A percentile compares a stretch with the other conserved stretches of the same genome.
Evolutionary conservation across 192 early-diverging fungal species (phyloP).

Genomic region (Neocallimastix lanati): DNA sequence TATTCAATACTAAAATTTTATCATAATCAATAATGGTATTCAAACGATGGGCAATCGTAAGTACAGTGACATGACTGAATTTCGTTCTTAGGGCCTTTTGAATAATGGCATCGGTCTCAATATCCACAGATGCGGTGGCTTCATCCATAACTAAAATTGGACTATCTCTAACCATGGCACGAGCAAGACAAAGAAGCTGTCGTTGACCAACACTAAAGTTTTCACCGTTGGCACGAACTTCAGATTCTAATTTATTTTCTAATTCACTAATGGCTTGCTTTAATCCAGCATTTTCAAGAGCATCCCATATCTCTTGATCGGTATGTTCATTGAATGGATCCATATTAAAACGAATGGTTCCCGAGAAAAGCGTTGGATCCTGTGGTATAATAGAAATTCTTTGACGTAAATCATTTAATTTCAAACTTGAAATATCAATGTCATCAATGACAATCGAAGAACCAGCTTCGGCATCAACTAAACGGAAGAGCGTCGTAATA

Average conservation of each 20-base stretch:
- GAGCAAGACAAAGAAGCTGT: constrained; percentile 62
- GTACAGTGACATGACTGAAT: constrained; percentile 18
- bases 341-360: constrained; percentile 30
- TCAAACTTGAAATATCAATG: constrained; percentile 33
- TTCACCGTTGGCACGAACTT: constrained; percentile 66
- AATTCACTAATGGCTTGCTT: constrained; percentile 1
- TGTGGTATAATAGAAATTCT: constrained; percentile 67
- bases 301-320: constrained; percentile 46
- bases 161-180: constrained; percentile 35
- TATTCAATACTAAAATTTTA: constrained; percentile 16
- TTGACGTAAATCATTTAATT: constrained; percentile 46
- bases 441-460: constrained; percentile 48
- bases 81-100: constrained; percentile 39
- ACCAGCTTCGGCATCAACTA: constrained; percentile 34
- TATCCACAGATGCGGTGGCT: constrained; percentile 31
- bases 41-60: constrained; percentile 61
- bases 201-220: constrained; percentile 68
- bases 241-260: constrained; percentile 42
- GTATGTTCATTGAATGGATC: constrained; percentile 26
- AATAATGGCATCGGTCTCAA: constrained; percentile 60
- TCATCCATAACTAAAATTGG: not conserved
- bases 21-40: constrained; percentile 45
- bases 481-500: constrained; percentile 51
- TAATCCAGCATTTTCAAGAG: constrained; percentile 20
- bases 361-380: constrained; percentile 23